phyloP scores from a whole-genome alignment of 331 rosid species.

The Cydonia oblonga region DNA sequence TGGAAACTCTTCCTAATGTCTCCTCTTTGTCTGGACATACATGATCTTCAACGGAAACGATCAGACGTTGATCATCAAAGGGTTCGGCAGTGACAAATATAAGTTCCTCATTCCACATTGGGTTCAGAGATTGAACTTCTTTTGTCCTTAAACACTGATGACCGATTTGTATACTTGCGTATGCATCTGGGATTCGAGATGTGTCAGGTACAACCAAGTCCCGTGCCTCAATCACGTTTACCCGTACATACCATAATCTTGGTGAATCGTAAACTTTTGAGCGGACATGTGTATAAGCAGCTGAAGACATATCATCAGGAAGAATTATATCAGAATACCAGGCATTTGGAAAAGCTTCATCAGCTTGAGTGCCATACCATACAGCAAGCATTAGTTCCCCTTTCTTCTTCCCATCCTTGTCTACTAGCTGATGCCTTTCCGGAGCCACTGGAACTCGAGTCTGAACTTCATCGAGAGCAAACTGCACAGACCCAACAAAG shows the following conservation, averaged over 20 bases:
- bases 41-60: conserved; percentile 55
- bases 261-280: conserved; percentile 81
- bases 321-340: conserved; percentile 77
- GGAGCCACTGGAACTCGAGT: conserved; percentile 72
- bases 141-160: background rate
- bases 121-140: background rate
- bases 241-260: conserved; percentile 62
- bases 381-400: conserved; percentile 87
- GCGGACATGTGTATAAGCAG: conserved; percentile 28
- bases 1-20: conserved; percentile 39
- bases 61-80: conserved; percentile 46
- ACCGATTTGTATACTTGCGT: background rate
- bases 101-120: background rate
- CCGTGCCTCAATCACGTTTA: background rate
- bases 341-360: conserved; percentile 80
- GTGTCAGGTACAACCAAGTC: background rate
- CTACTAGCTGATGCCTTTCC: conserved; percentile 60
- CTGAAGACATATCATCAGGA: conserved; percentile 24
- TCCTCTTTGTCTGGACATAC: conserved; percentile 50
- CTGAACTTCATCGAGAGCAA: conserved; percentile 54
- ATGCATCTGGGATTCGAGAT: background rate
- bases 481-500: conserved; percentile 36
- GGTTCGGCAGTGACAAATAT: conserved; percentile 77
- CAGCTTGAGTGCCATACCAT: conserved; percentile 88
- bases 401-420: conserved; percentile 36